Percentiles rank a stretch among this genome's conserved stretches.
phyloP scores from a whole-genome alignment of 2,329 filamentous ascomycete genomes.

The Neofusicoccum sp. region DNA sequence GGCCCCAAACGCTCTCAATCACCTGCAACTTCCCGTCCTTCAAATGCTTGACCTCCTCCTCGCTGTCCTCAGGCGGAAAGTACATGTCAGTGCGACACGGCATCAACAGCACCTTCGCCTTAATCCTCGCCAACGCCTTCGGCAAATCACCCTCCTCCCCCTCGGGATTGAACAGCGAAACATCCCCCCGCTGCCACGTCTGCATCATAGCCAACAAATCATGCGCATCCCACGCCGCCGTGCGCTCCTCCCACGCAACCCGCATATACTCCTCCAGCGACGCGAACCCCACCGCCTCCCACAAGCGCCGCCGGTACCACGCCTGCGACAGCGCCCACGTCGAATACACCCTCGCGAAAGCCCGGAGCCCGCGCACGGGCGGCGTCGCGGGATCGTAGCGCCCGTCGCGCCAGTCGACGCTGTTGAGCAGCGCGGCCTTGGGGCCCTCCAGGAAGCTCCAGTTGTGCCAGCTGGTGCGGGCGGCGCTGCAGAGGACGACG shows the following conservation, averaged over 20 bases:
- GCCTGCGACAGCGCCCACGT: conserved; percentile 45
- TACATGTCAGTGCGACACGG: conserved; percentile 46
- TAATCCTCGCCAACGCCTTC: conserved; percentile 39
- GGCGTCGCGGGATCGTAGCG: background rate
- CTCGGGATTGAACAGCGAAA: conserved; percentile 28
- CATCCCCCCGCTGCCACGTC: conserved; percentile 48
- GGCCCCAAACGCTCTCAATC: conserved; percentile 46
- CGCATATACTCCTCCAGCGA: conserved; percentile 32
- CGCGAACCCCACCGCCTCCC: conserved; percentile 36
- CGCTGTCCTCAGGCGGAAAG: conserved; percentile 44
- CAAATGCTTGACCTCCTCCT: conserved; percentile 40
- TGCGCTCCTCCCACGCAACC: conserved; percentile 35
- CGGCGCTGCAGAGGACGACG: conserved; percentile 55
- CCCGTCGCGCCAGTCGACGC: conserved; percentile 39
- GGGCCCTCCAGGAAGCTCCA: conserved; percentile 59
- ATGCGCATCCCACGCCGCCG: conserved; percentile 36
- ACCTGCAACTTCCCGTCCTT: conserved; percentile 34
- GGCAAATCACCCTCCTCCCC: conserved; percentile 35
- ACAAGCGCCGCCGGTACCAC: conserved; percentile 45
- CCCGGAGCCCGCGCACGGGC: conserved; percentile 32
- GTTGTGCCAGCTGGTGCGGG: conserved; percentile 56
- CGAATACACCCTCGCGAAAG: conserved; percentile 42
- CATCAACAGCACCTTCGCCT: conserved; percentile 43
- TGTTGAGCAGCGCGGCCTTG: conserved; percentile 50
- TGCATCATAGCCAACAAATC: conserved; percentile 42